A percentile compares a stretch with the other conserved stretches of the same genome.
Conservation (phyloP, 2,329 filamentous ascomycete species). For the Alternaria sp. region DNA sequence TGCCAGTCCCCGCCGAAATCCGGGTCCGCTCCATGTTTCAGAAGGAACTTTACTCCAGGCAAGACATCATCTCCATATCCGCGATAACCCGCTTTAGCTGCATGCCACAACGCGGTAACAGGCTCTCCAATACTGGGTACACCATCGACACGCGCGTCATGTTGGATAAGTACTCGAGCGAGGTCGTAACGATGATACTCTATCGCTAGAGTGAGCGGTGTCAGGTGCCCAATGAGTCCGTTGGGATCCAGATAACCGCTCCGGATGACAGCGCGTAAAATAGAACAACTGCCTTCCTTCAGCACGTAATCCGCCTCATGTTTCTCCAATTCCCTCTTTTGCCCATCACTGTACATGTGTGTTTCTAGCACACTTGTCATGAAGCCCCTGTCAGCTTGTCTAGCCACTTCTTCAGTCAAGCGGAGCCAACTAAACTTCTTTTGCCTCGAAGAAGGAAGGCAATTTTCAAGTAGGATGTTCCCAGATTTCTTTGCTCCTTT, state of each 20-base stretch:
- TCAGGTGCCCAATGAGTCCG: background rate
- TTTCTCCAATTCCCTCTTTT: background rate
- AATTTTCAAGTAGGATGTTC: background rate
- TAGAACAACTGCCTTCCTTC: background rate
- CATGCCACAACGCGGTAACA: slow-evolving; percentile 3
- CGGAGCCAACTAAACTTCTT: background rate
- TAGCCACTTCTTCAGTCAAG: background rate
- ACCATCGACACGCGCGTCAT: slow-evolving; percentile 3
- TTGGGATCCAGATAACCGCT: background rate
- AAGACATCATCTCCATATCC: background rate
- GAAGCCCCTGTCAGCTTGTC: background rate
- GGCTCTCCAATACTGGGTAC: background rate
- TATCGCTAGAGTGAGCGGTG: slow-evolving; percentile 3
- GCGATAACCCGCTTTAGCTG: background rate
- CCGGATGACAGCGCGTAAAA: background rate
- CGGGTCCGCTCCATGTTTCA: slow-evolving; percentile 7
- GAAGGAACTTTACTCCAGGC: slow-evolving; percentile 3
- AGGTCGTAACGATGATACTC: slow-evolving; percentile 1
- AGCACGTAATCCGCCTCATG: background rate
- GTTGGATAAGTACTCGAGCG: slow-evolving; percentile 2
- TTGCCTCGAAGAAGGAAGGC: background rate
- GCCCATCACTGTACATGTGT: background rate
- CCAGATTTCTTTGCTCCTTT: background rate
- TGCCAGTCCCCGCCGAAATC: background rate
- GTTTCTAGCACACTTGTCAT: background rate